These are phyloP conservation scores for Aspergillus ochraceus DNA, from an alignment of 2,329 filamentous ascomycete genomes.

Conservation along the genomic window DNA sequence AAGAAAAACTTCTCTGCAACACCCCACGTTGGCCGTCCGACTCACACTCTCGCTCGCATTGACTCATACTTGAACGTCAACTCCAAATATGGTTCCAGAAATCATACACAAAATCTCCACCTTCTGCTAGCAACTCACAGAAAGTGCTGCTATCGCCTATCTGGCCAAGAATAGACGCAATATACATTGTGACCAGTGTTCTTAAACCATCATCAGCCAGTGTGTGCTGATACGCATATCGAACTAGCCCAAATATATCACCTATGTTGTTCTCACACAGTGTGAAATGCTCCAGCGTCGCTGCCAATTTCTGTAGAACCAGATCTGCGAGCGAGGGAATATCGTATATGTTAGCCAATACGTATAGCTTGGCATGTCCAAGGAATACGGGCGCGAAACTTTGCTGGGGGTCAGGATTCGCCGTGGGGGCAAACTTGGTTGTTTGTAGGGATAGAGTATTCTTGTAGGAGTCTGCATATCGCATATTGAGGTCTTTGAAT, in stretches of 20 bases:
- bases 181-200: slow-evolving; percentile 20
- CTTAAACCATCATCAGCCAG: slow-evolving; percentile 20
- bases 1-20: too few species aligned
- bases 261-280: slow-evolving; percentile 26
- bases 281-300: slow-evolving; percentile 30
- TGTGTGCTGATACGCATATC: slow-evolving; percentile 40
- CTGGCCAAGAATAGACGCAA: slow-evolving; percentile 21
- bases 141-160: slow-evolving; percentile 15
- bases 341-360: slow-evolving; percentile 43
- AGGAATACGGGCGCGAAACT: slow-evolving; percentile 39
- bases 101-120: slow-evolving; percentile 19
- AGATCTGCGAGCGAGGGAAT: slow-evolving; percentile 34
- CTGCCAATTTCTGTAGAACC: slow-evolving; percentile 34
- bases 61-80: not conserved
- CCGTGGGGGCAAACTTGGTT: slow-evolving; percentile 9
- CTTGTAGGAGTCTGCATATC: not conserved
- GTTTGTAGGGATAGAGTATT: not conserved
- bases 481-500: slow-evolving; percentile 1
- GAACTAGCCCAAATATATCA: slow-evolving; percentile 34
- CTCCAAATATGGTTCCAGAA: slow-evolving; percentile 10
- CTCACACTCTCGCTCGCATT: too few species aligned
- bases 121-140: slow-evolving; percentile 16
- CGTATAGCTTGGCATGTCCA: slow-evolving; percentile 41
- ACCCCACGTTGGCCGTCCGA: too few species aligned
- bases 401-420: slow-evolving; percentile 16